Evolutionary conservation across 768 basidiomycete genomes (phyloP).

Genomic region (Boletus sp.): DNA sequence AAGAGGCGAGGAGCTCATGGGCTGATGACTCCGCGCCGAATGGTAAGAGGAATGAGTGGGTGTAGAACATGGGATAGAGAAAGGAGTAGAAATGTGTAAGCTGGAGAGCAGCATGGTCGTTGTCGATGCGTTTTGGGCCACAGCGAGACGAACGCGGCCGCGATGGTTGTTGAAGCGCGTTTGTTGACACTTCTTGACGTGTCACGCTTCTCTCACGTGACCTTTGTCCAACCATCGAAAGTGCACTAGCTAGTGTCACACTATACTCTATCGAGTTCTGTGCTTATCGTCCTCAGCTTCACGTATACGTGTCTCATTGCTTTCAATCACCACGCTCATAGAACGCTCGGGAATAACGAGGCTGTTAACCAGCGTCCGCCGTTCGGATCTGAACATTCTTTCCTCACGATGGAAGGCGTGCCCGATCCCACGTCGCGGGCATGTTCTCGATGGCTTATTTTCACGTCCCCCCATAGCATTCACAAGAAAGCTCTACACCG

Average conservation of each 20-base stretch:
- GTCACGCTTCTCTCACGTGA: conserved; percentile 18
- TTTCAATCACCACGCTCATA: neutral
- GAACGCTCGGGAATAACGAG: neutral
- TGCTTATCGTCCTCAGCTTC: neutral
- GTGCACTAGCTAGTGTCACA: too few species aligned
- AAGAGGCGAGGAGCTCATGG: conserved; percentile 51
- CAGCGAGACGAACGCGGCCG: neutral
- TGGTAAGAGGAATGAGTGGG: conserved; percentile 34
- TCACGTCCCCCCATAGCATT: neutral
- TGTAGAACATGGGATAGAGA: conserved; percentile 33
- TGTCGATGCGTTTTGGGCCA: neutral
- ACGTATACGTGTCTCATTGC: neutral
- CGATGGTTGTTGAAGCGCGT: conserved; percentile 13
- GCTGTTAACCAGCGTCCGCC: too few species aligned
- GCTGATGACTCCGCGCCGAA: conserved; percentile 31
- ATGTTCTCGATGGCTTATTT: neutral
- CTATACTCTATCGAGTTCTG: neutral
- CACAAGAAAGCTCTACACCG: neutral
- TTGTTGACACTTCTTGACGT: conserved; percentile 26
- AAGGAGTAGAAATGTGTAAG: conserved; percentile 30
- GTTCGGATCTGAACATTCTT: neutral
- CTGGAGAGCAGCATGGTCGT: conserved; percentile 16
- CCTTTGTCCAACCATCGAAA: too few species aligned
- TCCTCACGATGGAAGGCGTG: neutral
- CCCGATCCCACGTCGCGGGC: neutral